Evolutionary conservation across 2,329 filamentous ascomycete genomes (phyloP).

Genomic region (Venturia carpophila): DNA sequence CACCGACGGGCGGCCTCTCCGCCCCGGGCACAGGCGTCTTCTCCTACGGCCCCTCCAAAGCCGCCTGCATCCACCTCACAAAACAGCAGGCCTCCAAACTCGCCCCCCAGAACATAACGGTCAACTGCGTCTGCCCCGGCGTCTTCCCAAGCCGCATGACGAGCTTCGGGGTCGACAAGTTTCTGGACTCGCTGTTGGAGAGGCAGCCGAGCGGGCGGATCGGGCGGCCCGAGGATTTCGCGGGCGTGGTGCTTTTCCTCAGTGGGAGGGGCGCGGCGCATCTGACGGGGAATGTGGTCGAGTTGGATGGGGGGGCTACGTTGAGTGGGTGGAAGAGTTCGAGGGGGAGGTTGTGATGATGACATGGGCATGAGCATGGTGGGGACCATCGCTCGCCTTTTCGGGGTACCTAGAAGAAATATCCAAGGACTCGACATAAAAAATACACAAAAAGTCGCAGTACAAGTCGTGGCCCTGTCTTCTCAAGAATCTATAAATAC

Average conservation of each 20-base stretch:
- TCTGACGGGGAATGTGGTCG: constrained; percentile 42
- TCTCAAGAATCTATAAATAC: too few relatives aligned
- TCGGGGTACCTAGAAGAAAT: too few relatives aligned
- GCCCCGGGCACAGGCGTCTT: constrained; percentile 46
- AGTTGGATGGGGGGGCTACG: constrained; percentile 41
- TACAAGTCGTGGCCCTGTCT: too few relatives aligned
- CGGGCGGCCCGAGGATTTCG: constrained; percentile 43
- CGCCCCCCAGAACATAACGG: constrained; percentile 46
- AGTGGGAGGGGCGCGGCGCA: constrained; percentile 35
- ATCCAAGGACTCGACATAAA: too few relatives aligned
- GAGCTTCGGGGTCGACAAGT: constrained; percentile 44
- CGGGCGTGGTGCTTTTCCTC: constrained; percentile 39
- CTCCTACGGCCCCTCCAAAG: constrained; percentile 47
- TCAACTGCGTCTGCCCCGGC: constrained; percentile 38
- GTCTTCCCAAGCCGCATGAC: constrained; percentile 49
- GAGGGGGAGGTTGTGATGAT: neutral
- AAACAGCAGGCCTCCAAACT: constrained; percentile 45
- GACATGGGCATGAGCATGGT: too few relatives aligned
- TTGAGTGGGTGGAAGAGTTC: constrained; percentile 34
- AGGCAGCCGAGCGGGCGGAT: constrained; percentile 41
- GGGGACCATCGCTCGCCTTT: too few relatives aligned
- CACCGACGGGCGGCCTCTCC: constrained; percentile 42
- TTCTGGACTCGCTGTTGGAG: constrained; percentile 40
- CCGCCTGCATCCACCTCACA: constrained; percentile 46
- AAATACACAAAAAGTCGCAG: too few relatives aligned